These are phyloP conservation scores for Populus hybrid DNA, from an alignment of 441 rosid species.

Conservation along the genomic window DNA sequence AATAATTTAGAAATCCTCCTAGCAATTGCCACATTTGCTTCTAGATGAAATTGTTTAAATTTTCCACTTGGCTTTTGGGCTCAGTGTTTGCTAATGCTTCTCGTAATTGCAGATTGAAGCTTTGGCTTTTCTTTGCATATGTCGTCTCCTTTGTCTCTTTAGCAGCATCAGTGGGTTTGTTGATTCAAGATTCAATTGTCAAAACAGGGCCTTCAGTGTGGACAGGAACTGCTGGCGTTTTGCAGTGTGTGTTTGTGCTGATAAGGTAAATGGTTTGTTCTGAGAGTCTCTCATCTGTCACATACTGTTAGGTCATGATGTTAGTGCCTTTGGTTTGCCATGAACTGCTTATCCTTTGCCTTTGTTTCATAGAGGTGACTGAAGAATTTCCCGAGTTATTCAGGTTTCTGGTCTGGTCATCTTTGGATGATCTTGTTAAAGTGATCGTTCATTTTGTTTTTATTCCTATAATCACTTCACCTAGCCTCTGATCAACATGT, in stretches of 20 bases:
- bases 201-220: slow-evolving; percentile 76
- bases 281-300: background rate
- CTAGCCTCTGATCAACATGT: background rate
- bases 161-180: slow-evolving; percentile 90
- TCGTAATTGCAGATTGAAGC: slow-evolving; percentile 68
- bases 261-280: slow-evolving; percentile 48
- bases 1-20: slow-evolving; percentile 9
- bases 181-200: slow-evolving; percentile 85
- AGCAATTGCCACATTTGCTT: background rate
- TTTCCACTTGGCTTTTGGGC: slow-evolving; percentile 4
- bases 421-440: background rate
- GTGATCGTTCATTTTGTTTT: background rate
- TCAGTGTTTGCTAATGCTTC: slow-evolving; percentile 20
- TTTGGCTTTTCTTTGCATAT: slow-evolving; percentile 95
- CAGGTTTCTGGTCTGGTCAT: background rate
- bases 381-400: background rate
- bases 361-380: background rate
- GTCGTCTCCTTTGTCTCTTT: slow-evolving; percentile 92
- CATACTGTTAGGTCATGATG: background rate
- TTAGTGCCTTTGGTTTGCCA: background rate
- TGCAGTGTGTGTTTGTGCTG: slow-evolving; percentile 91
- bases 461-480: background rate
- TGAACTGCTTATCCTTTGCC: background rate
- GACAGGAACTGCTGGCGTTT: slow-evolving; percentile 92
- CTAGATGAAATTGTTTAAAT: background rate